Conservation (phyloP, 2,329 filamentous ascomycete species). For the Fusarium papillatum region DNA sequence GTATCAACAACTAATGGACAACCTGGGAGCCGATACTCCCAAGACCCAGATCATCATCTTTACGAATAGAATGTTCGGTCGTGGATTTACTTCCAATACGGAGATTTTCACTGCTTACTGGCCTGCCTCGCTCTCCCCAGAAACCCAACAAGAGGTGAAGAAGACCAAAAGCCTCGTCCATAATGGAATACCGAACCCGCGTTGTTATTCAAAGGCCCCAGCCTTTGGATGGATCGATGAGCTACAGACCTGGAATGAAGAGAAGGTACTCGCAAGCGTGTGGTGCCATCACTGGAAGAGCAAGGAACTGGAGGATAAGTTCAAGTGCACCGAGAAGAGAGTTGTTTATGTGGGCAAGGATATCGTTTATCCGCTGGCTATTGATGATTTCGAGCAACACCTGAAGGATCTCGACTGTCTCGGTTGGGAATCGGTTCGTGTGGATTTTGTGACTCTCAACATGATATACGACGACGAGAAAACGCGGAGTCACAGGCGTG, state of each 20-base stretch:
- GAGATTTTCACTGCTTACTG: neutral
- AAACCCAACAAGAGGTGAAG: neutral
- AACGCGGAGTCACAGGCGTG: neutral
- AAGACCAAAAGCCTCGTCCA: neutral
- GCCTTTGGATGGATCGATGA: neutral
- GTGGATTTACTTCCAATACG: neutral
- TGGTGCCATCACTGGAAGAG: neutral
- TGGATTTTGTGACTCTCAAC: neutral
- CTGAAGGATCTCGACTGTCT: neutral
- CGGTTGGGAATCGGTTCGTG: neutral
- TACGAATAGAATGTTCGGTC: neutral
- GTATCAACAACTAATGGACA: neutral
- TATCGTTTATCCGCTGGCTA: neutral
- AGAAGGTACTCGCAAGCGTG: neutral
- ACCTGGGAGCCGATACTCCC: neutral
- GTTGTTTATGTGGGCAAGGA: neutral
- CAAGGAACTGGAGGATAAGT: neutral
- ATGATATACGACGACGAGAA: neutral
- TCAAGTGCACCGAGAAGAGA: neutral
- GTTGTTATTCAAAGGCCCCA: neutral
- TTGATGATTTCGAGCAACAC: neutral
- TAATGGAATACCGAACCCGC: neutral
- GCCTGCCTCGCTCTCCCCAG: neutral
- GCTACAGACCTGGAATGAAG: neutral
- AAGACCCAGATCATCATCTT: neutral